phyloP scores from a whole-genome alignment of 179 eudicot genomes.

The Dionaea muscipula region DNA sequence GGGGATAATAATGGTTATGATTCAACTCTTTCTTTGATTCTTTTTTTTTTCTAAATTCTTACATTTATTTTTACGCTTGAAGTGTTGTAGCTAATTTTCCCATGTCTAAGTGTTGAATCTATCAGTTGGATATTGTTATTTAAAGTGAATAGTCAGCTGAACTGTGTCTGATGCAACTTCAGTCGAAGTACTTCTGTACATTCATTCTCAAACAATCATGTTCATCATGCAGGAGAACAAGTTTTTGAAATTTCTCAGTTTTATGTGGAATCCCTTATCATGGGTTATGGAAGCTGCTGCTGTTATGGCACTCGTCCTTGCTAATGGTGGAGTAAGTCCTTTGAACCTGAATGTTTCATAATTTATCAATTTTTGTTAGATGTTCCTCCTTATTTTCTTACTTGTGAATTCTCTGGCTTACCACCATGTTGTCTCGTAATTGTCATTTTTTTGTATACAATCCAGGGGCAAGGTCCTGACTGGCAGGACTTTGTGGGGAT shows the following conservation, averaged over 20 bases:
- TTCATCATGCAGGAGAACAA: slow-evolving; percentile 36
- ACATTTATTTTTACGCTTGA: no score
- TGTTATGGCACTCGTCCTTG: slow-evolving; percentile 38
- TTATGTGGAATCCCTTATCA: slow-evolving; percentile 48
- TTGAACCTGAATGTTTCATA: neutral
- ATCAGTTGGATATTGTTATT: no score
- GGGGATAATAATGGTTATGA: no score
- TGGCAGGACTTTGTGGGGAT: slow-evolving; percentile 67
- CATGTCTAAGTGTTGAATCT: no score
- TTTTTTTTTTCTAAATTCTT: no score
- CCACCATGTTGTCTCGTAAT: neutral
- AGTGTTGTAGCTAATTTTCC: no score
- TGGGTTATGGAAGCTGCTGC: slow-evolving; percentile 58
- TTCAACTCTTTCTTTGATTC: no score
- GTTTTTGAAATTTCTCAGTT: slow-evolving; percentile 36
- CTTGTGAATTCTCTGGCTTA: neutral
- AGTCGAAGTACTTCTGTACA: no score
- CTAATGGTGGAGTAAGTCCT: slow-evolving; percentile 37
- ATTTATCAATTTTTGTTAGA: neutral
- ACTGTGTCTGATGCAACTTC: no score
- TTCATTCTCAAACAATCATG: neutral
- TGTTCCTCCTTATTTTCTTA: neutral
- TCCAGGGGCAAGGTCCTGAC: slow-evolving; percentile 53
- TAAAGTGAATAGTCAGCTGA: no score
- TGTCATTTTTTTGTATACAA: slow-evolving; percentile 5